Evolutionary conservation across 2,329 filamentous ascomycete species (phyloP).

Genomic region (Penicillium sp.): DNA sequence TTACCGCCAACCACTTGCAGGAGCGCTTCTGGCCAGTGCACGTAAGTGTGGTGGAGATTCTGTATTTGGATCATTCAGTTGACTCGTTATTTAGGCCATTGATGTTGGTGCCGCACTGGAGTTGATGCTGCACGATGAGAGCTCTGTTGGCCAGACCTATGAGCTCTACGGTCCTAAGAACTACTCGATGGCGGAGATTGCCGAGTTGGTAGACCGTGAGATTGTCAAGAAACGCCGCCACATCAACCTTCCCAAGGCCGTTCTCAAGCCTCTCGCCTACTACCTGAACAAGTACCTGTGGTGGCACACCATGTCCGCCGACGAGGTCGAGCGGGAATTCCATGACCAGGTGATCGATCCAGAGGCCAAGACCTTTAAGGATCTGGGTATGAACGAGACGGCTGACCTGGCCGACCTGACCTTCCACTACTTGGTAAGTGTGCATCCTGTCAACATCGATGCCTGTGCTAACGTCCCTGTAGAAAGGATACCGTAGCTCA

Average conservation of each 20-base stretch:
- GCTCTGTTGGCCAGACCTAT: constrained; percentile 80
- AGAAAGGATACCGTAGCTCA: constrained; percentile 87
- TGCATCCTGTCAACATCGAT: not conserved
- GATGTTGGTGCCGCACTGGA: constrained; percentile 88
- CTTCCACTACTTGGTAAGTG: constrained; percentile 84
- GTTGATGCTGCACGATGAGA: constrained; percentile 84
- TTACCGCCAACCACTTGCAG: constrained; percentile 90
- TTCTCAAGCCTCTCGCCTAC: constrained; percentile 69
- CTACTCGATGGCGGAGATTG: constrained; percentile 83
- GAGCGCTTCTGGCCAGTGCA: constrained; percentile 89
- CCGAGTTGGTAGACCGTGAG: constrained; percentile 81
- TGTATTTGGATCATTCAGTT: not conserved
- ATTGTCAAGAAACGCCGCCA: constrained; percentile 85
- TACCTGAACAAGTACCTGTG: constrained; percentile 76
- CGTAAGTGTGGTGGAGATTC: constrained; percentile 45
- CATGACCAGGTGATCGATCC: constrained; percentile 88
- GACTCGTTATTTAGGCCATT: constrained; percentile 57
- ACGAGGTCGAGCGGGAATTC: constrained; percentile 87
- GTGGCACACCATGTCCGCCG: constrained; percentile 78
- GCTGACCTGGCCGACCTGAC: constrained; percentile 79
- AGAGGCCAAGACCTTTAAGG: constrained; percentile 89
- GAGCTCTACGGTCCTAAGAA: constrained; percentile 92
- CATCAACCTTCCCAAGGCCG: constrained; percentile 77
- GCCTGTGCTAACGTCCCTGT: constrained; percentile 17
- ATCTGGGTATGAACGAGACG: constrained; percentile 75